Percentiles rank a stretch among this genome's conserved stretches.
These are phyloP conservation scores for Solanum hybrid DNA, from an alignment of 305 asterid genomes.

Conservation along the genomic window DNA sequence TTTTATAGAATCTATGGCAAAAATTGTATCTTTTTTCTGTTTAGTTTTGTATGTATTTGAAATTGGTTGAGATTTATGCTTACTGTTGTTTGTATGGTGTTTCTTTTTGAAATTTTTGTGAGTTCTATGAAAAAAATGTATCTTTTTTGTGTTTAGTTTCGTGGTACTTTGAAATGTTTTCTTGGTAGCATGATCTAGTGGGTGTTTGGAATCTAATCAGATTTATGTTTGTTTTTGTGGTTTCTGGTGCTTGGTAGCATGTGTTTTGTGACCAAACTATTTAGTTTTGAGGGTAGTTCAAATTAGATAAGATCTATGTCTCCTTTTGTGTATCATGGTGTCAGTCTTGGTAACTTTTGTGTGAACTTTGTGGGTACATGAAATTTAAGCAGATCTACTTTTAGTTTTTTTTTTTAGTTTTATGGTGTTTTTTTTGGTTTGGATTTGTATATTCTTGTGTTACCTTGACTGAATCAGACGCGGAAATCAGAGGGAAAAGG, in stretches of 20 bases:
- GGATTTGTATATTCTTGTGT: conserved; percentile 2
- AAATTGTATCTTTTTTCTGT: neutral
- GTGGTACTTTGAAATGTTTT: neutral
- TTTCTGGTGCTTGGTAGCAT: neutral
- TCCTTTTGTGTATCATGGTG: neutral
- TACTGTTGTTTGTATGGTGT: neutral
- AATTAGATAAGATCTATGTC: neutral
- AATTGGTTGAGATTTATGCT: neutral
- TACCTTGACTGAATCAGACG: conserved; percentile 58
- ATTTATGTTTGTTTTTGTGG: neutral
- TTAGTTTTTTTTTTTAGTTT: neutral
- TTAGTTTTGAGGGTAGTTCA: neutral
- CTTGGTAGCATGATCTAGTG: neutral
- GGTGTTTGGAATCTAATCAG: neutral
- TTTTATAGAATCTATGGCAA: neutral
- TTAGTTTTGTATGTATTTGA: neutral
- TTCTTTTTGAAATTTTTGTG: neutral
- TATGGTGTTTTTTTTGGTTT: neutral
- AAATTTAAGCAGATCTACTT: neutral
- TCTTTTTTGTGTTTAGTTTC: neutral
- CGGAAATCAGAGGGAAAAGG: conserved; percentile 78
- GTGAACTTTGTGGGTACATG: neutral
- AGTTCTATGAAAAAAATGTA: neutral
- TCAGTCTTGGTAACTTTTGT: neutral
- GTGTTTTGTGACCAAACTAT: neutral